These are phyloP conservation scores for Endoconidiophora polonica DNA, from an alignment of 2,329 filamentous ascomycete species.

Conservation along the genomic window DNA sequence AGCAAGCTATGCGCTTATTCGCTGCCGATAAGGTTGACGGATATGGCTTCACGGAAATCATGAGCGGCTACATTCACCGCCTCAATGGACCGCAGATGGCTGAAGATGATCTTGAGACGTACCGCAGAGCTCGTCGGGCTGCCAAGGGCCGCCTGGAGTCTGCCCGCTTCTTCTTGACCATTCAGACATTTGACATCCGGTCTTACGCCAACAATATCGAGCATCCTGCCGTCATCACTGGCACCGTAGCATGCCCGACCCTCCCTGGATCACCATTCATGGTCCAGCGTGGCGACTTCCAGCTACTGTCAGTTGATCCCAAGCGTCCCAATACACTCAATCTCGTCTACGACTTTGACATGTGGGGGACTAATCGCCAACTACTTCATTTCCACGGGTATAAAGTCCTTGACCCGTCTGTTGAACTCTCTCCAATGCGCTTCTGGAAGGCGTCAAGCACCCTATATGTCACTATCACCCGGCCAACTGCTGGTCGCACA, in stretches of 20 bases:
- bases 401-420: constrained; percentile 44
- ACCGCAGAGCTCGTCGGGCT: constrained; percentile 33
- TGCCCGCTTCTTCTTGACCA: constrained; percentile 41
- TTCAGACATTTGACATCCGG: constrained; percentile 36
- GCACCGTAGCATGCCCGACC: constrained; percentile 39
- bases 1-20: constrained; percentile 24
- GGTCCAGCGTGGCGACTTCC: constrained; percentile 39
- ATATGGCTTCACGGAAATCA: constrained; percentile 46
- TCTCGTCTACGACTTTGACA: constrained; percentile 44
- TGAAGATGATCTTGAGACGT: constrained; percentile 33
- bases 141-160: constrained; percentile 37
- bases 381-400: constrained; percentile 43
- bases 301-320: constrained; percentile 36
- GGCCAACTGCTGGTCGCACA: constrained; percentile 16
- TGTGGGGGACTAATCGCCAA: constrained; percentile 35
- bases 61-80: constrained; percentile 43
- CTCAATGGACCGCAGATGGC: constrained; percentile 25
- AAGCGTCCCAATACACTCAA: constrained; percentile 40
- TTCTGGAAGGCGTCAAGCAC: constrained; percentile 48
- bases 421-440: constrained; percentile 35
- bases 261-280: constrained; percentile 42
- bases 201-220: constrained; percentile 29
- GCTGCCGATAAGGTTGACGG: constrained; percentile 29
- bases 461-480: constrained; percentile 42
- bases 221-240: constrained; percentile 37